These are phyloP conservation scores for Zygosaccharomyces pseudobailii DNA, from an alignment of 1,139 yeast genomes.

Conservation along the genomic window DNA sequence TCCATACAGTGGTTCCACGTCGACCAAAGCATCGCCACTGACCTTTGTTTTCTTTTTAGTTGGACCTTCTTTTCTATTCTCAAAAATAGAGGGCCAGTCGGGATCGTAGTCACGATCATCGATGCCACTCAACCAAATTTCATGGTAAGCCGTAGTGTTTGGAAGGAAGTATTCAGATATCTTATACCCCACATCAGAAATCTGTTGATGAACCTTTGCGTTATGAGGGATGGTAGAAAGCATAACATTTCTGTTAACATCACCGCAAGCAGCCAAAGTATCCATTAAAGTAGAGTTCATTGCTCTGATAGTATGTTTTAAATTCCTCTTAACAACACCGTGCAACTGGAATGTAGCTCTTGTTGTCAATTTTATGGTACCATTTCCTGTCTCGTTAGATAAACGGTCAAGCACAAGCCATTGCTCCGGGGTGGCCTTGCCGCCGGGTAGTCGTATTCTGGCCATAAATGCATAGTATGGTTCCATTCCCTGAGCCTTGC, in stretches of 20 bases:
- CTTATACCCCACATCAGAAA: constrained; percentile 55
- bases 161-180: constrained; percentile 85
- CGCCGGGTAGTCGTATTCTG: constrained; percentile 93
- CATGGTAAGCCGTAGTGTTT: constrained; percentile 91
- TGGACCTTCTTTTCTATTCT: constrained; percentile 71
- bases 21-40: constrained; percentile 82
- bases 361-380: constrained; percentile 89
- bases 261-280: constrained; percentile 98
- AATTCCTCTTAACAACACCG: constrained; percentile 85
- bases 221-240: constrained; percentile 82
- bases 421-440: constrained; percentile 80
- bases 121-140: constrained; percentile 90
- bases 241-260: constrained; percentile 94
- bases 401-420: constrained; percentile 83
- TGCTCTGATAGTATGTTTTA: constrained; percentile 89
- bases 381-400: constrained; percentile 82
- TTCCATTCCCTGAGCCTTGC: constrained; percentile 88
- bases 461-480: constrained; percentile 97
- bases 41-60: constrained; percentile 73
- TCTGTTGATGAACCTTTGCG: constrained; percentile 74
- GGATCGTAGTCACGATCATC: constrained; percentile 65
- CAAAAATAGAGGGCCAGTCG: constrained; percentile 68
- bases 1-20: constrained; percentile 84
- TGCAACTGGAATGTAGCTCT: constrained; percentile 97
- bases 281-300: constrained; percentile 89